Percentiles rank a stretch among this genome's conserved stretches.
These are phyloP conservation scores for Penicillium olsonii DNA, from an alignment of 2,329 filamentous ascomycete species.

Conservation along the genomic window DNA sequence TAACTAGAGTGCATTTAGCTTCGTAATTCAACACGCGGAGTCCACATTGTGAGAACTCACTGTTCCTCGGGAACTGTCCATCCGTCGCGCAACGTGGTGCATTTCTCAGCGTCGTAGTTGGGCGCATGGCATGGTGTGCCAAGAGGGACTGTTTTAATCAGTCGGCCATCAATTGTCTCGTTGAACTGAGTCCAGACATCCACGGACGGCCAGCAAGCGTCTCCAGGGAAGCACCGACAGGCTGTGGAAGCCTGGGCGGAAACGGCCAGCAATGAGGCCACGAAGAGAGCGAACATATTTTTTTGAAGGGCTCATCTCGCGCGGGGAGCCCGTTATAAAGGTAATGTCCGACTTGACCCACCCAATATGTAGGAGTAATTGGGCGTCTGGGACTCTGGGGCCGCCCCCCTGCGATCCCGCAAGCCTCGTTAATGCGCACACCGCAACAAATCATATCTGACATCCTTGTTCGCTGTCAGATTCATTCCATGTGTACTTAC, in stretches of 20 bases:
- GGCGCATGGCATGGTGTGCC: slow-evolving; percentile 56
- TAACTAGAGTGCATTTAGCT: slow-evolving; percentile 50
- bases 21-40: background rate
- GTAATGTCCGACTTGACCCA: background rate
- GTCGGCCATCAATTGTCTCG: slow-evolving; percentile 50
- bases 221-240: slow-evolving; percentile 55
- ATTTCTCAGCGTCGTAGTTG: slow-evolving; percentile 49
- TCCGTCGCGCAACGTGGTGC: slow-evolving; percentile 40
- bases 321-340: background rate
- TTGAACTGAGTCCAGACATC: slow-evolving; percentile 56
- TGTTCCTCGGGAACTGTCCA: slow-evolving; percentile 53
- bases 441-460: too few relatives aligned
- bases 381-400: background rate
- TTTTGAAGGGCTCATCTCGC: background rate
- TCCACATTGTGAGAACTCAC: slow-evolving; percentile 39
- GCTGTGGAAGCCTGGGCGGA: slow-evolving; percentile 1
- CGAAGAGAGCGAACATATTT: background rate
- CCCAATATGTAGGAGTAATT: background rate
- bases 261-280: slow-evolving; percentile 3
- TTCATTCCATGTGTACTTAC: too few relatives aligned
- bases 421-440: background rate
- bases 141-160: slow-evolving; percentile 57
- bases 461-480: too few relatives aligned
- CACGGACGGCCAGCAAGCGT: slow-evolving; percentile 56
- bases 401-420: background rate